phyloP scores from a whole-genome alignment of 305 asterid species.

The Fraxinus greggii region DNA sequence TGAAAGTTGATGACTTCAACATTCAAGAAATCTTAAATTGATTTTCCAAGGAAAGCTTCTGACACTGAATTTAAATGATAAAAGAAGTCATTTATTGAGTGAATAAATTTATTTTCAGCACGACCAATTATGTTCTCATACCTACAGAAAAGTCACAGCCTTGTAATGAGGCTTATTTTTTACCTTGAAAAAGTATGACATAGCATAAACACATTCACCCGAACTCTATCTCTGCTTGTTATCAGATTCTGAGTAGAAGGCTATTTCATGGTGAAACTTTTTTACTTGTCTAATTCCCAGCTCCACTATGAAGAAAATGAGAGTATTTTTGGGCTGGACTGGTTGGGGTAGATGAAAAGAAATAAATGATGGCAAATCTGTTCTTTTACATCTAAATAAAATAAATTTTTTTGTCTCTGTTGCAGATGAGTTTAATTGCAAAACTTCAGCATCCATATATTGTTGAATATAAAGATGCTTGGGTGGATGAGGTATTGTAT shows the following conservation, averaged over 20 bases:
- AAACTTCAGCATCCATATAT: conserved; percentile 79
- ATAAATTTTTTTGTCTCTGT: not conserved
- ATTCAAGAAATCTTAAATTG: not conserved
- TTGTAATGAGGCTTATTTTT: not conserved
- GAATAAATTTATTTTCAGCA: not conserved
- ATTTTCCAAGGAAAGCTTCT: not conserved
- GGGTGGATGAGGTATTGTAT: conserved; percentile 76
- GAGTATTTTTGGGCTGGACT: not conserved
- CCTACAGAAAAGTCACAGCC: not conserved
- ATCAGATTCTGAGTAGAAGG: not conserved
- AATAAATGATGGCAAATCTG: not conserved
- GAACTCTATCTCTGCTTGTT: not conserved
- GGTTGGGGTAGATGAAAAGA: not conserved
- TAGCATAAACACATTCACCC: not conserved
- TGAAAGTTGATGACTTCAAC: not conserved
- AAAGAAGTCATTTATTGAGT: not conserved
- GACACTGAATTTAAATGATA: not conserved
- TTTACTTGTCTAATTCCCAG: not conserved
- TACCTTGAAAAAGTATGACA: not conserved
- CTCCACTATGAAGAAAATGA: not conserved
- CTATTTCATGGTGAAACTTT: not conserved
- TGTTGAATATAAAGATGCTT: conserved; percentile 82
- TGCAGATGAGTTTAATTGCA: conserved; percentile 72
- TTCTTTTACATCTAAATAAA: not conserved
- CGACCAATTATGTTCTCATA: not conserved